phyloP scores from a whole-genome alignment of 2,329 filamentous ascomycete species.

The Colletotrichum trifolii region DNA sequence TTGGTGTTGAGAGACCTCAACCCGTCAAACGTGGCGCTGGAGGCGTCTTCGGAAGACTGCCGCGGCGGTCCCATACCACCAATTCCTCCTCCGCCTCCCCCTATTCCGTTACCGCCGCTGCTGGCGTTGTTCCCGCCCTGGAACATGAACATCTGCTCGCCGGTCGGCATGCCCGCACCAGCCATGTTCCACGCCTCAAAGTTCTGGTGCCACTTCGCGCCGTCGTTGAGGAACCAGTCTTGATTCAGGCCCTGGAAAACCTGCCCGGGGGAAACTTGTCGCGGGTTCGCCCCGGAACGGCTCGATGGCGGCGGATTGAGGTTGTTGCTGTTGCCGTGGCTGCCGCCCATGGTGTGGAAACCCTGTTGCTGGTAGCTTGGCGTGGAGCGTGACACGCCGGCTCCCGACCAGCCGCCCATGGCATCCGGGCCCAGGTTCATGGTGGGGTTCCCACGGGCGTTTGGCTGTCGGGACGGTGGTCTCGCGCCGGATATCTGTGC shows the following conservation, averaged over 20 bases:
- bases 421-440: background rate
- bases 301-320: background rate
- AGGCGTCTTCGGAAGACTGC: conserved; percentile 25
- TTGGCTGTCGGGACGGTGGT: conserved; percentile 26
- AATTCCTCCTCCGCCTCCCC: too few relatives aligned
- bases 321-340: background rate
- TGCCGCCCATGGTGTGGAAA: conserved; percentile 9
- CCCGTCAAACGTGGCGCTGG: conserved; percentile 42
- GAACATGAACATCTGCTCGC: conserved; percentile 37
- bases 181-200: conserved; percentile 64
- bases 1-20: conserved; percentile 46
- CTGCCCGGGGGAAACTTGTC: conserved; percentile 45
- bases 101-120: too few relatives aligned
- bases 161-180: conserved; percentile 18
- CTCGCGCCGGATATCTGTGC: conserved; percentile 38
- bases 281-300: conserved; percentile 31
- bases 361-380: conserved; percentile 42
- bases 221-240: conserved; percentile 68
- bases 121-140: conserved; percentile 2
- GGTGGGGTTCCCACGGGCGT: background rate
- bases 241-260: conserved; percentile 58
- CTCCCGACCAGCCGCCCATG: conserved; percentile 42
- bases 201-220: conserved; percentile 68
- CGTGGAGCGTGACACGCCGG: conserved; percentile 40
- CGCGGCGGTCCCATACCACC: conserved; percentile 1